Evolutionary conservation across 2,329 filamentous ascomycete genomes (phyloP).

Genomic region (Ceratocystis colombiana): DNA sequence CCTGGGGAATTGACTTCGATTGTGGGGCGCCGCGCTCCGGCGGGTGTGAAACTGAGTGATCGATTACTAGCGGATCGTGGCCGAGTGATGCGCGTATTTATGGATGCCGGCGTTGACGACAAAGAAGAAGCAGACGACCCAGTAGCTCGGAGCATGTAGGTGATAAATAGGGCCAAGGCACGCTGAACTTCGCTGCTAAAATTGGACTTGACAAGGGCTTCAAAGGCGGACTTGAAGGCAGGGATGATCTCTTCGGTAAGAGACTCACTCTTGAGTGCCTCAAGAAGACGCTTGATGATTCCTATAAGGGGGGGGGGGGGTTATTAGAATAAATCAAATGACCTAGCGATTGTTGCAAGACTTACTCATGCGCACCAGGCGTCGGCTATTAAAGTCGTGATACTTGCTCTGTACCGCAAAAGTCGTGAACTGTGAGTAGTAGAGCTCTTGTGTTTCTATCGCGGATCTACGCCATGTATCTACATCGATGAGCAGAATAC

Average conservation of each 20-base stretch:
- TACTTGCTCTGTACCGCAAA: conserved; percentile 88
- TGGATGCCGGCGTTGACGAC: conserved; percentile 33
- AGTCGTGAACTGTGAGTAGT: conserved; percentile 82
- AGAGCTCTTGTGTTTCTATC: conserved; percentile 67
- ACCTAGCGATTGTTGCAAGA: conserved; percentile 18
- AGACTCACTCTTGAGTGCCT: conserved; percentile 77
- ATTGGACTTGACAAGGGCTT: conserved; percentile 67
- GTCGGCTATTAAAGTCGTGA: conserved; percentile 80
- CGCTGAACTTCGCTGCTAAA: conserved; percentile 77
- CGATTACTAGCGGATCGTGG: conserved; percentile 18
- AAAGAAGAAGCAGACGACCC: conserved; percentile 39
- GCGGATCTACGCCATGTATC: conserved; percentile 84
- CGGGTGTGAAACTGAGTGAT: conserved; percentile 34
- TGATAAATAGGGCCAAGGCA: conserved; percentile 82
- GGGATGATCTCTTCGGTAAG: conserved; percentile 62
- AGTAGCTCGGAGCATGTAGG: conserved; percentile 68
- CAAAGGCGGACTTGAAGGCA: conserved; percentile 69
- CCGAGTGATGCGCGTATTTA: conserved; percentile 8
- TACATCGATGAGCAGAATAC: conserved; percentile 81
- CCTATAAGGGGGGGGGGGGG: conserved; percentile 41
- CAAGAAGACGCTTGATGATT: conserved; percentile 79
- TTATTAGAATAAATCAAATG: not conserved
- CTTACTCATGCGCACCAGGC: conserved; percentile 82
- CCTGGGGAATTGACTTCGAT: conserved; percentile 22
- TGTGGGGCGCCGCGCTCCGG: conserved; percentile 15